Conservation (phyloP, 495 filamentous ascomycete genomes). For the Acidiella bohemica region DNA sequence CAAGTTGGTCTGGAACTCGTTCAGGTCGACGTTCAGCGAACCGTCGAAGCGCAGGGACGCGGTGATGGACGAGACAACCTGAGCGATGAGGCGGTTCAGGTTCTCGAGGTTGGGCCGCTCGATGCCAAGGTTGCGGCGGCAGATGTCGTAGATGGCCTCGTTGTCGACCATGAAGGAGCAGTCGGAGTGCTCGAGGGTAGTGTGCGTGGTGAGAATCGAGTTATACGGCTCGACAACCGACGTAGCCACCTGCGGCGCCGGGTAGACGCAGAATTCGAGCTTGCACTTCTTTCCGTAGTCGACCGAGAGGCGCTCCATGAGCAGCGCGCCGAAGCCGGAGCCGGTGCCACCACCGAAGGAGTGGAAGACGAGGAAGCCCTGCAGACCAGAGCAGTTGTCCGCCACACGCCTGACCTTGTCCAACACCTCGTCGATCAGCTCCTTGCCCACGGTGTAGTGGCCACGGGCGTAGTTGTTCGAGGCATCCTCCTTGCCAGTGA, state of each 20-base stretch:
- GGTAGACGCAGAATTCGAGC: conserved; percentile 98
- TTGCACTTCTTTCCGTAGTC: conserved; percentile 99
- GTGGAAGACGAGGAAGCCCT: conserved; percentile 98
- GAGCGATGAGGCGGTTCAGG: conserved; percentile 95
- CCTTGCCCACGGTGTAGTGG: conserved; percentile 98
- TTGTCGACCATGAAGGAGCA: conserved; percentile 99
- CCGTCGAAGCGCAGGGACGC: conserved; percentile 97
- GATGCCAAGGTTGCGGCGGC: conserved; percentile 89
- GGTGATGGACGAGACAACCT: conserved; percentile 98
- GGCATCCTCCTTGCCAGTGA: conserved; percentile 98
- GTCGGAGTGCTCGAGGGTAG: conserved; percentile 97
- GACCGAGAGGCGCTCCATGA: conserved; percentile 94
- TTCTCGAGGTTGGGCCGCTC: conserved; percentile 96
- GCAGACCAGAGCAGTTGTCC: conserved; percentile 93
- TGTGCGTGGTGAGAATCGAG: conserved; percentile 97
- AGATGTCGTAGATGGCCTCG: conserved; percentile 99
- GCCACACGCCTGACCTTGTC: conserved; percentile 92
- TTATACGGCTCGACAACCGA: conserved; percentile 99
- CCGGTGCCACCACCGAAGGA: conserved; percentile 98
- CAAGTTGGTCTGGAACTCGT: conserved; percentile 99
- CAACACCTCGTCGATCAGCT: conserved; percentile 91
- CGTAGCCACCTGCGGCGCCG: conserved; percentile 88
- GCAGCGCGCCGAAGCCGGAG: conserved; percentile 92
- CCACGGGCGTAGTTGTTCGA: conserved; percentile 99
- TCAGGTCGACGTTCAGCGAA: conserved; percentile 96